Evolutionary conservation across 805 yeast species (phyloP).

Genomic region (Sugiyamaella qingdaonensis): DNA sequence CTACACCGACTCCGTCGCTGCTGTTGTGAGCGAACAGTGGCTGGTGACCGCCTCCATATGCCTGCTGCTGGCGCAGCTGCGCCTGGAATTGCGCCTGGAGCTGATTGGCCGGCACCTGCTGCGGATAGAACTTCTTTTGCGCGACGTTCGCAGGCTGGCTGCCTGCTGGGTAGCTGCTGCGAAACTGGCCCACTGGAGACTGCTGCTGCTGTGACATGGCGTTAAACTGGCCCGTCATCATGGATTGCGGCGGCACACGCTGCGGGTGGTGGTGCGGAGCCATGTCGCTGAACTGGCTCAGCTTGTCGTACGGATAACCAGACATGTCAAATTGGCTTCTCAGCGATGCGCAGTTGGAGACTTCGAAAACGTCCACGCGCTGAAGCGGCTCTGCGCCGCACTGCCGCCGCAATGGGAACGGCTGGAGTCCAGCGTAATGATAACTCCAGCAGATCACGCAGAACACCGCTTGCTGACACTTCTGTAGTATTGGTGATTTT

Average conservation of each 20-base stretch:
- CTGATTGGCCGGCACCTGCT: neutral
- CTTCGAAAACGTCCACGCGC: too few species aligned
- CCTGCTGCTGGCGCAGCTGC: constrained; percentile 7
- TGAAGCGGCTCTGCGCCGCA: too few species aligned
- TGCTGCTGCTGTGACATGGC: neutral
- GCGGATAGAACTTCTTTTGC: constrained; percentile 1
- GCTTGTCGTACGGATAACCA: neutral
- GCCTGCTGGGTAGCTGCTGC: neutral
- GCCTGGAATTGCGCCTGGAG: constrained; percentile 1
- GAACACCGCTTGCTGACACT: too few species aligned
- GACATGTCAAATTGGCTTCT: neutral
- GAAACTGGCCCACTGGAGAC: neutral
- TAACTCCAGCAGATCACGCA: too few species aligned
- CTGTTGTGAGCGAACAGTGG: constrained; percentile 12
- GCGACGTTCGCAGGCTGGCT: neutral
- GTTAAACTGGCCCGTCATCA: constrained; percentile 1
- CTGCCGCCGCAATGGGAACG: too few species aligned
- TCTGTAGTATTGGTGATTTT: too few species aligned
- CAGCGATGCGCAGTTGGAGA: too few species aligned
- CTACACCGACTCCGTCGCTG: constrained; percentile 32
- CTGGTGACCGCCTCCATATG: neutral
- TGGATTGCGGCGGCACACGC: neutral
- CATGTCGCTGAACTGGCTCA: neutral
- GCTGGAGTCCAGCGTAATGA: too few species aligned
- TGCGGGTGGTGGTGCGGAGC: neutral